Evolutionary conservation across 202 grass and related monocot genomes (phyloP).

Genomic region (Carex arenaria): DNA sequence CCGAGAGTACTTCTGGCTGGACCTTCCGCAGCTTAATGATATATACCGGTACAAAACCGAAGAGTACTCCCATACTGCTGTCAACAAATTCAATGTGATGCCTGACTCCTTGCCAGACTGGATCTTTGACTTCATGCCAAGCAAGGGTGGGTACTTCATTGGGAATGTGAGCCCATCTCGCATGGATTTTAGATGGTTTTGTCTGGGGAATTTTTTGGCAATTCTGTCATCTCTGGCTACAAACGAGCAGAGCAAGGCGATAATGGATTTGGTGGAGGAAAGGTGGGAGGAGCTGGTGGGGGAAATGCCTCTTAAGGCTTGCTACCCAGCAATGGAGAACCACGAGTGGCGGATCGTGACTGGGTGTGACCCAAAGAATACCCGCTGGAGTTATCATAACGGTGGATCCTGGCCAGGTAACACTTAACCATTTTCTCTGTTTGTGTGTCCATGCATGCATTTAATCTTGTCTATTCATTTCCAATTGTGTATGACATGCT

Average conservation of each 20-base stretch:
- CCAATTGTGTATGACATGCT: neutral
- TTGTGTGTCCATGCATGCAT: neutral
- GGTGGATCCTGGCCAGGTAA: slow-evolving; percentile 94
- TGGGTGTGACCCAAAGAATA: slow-evolving; percentile 87
- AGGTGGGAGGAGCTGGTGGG: slow-evolving; percentile 85
- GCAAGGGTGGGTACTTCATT: slow-evolving; percentile 74
- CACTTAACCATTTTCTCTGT: slow-evolving; percentile 13
- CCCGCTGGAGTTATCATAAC: slow-evolving; percentile 94
- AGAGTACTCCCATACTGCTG: slow-evolving; percentile 92
- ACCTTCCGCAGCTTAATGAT: slow-evolving; percentile 87
- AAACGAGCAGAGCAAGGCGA: slow-evolving; percentile 67
- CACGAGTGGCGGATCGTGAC: slow-evolving; percentile 90
- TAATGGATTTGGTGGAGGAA: slow-evolving; percentile 96
- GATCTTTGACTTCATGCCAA: slow-evolving; percentile 94
- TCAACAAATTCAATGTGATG: slow-evolving; percentile 97
- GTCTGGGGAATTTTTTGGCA: slow-evolving; percentile 81
- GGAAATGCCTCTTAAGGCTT: slow-evolving; percentile 88
- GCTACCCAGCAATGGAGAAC: slow-evolving; percentile 81
- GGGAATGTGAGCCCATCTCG: slow-evolving; percentile 86
- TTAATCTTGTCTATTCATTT: neutral
- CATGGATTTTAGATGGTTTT: slow-evolving; percentile 96
- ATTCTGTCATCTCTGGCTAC: slow-evolving; percentile 86
- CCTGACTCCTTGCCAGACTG: slow-evolving; percentile 88
- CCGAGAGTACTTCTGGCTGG: slow-evolving; percentile 84
- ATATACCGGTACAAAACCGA: slow-evolving; percentile 96